Percentiles rank a stretch among this genome's conserved stretches.
Evolutionary conservation across 345 rosid species (phyloP).

Genomic region (Xanthoceras sorbifolium): DNA sequence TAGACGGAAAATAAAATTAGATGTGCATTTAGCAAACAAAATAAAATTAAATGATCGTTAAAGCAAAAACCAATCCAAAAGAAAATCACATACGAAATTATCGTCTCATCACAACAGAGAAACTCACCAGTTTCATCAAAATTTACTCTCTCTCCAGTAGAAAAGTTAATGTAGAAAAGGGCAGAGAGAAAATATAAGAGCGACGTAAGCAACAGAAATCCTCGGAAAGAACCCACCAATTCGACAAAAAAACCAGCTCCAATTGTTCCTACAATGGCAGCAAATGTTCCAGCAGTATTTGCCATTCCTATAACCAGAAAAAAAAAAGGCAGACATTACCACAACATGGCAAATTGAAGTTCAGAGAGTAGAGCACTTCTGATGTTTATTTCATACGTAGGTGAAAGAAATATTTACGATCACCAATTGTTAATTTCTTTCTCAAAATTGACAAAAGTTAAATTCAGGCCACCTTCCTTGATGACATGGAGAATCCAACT

Average conservation of each 20-base stretch:
- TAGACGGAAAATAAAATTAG: neutral
- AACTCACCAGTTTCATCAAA: slow-evolving; percentile 59
- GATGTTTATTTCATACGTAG: neutral
- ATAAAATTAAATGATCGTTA: too few species aligned
- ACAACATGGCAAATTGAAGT: neutral
- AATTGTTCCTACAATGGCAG: slow-evolving; percentile 93
- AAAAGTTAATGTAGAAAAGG: slow-evolving; percentile 66
- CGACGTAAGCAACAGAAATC: slow-evolving; percentile 82
- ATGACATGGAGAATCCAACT: neutral
- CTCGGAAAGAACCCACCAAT: slow-evolving; percentile 83
- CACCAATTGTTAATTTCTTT: neutral
- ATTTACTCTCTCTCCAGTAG: slow-evolving; percentile 83
- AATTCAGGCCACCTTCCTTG: neutral
- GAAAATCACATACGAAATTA: neutral
- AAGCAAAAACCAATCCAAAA: neutral
- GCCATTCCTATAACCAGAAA: slow-evolving; percentile 64
- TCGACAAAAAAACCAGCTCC: slow-evolving; percentile 97
- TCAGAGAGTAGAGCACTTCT: neutral
- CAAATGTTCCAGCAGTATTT: slow-evolving; percentile 81
- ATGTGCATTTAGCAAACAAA: neutral
- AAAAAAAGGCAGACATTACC: neutral
- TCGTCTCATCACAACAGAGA: neutral
- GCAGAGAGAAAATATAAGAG: slow-evolving; percentile 69
- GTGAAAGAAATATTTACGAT: neutral
- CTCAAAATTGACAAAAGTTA: neutral